A percentile compares a stretch with the other conserved stretches of the same genome.
phyloP scores from a whole-genome alignment of 768 basidiomycete species.

The Trametes cinnabarina region DNA sequence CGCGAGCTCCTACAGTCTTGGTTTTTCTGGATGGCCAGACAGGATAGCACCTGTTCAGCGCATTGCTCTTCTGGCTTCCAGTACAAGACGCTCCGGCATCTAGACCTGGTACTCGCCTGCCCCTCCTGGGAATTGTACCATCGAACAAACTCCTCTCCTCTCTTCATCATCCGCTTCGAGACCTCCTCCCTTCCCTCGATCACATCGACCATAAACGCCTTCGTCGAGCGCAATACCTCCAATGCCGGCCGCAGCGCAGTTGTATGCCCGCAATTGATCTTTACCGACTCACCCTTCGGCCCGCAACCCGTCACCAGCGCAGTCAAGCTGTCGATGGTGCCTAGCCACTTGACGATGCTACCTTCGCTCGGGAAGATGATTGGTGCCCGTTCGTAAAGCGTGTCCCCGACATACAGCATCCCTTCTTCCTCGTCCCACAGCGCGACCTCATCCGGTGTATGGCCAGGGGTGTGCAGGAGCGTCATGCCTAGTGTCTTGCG shows the following conservation, averaged over 20 bases:
- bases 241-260: slow-evolving; percentile 46
- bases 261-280: slow-evolving; percentile 50
- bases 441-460: slow-evolving; percentile 58
- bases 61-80: slow-evolving; percentile 32
- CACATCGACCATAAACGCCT: slow-evolving; percentile 48
- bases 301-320: slow-evolving; percentile 33
- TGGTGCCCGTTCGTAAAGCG: slow-evolving; percentile 51
- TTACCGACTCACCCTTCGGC: slow-evolving; percentile 7
- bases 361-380: slow-evolving; percentile 58
- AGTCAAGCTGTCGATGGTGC: slow-evolving; percentile 43
- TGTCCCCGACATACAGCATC: slow-evolving; percentile 59
- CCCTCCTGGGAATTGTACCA: no score
- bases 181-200: slow-evolving; percentile 41
- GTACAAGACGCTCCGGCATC: slow-evolving; percentile 46
- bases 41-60: not conserved
- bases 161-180: slow-evolving; percentile 30
- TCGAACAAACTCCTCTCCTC: slow-evolving; percentile 42
- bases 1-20: not conserved
- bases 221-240: slow-evolving; percentile 42
- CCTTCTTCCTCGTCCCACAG: slow-evolving; percentile 47
- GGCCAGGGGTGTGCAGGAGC: slow-evolving; percentile 56
- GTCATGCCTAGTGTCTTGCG: slow-evolving; percentile 36
- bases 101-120: slow-evolving; percentile 42
- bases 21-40: no score
- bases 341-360: slow-evolving; percentile 50